phyloP scores from a whole-genome alignment of 129 eudicot genomes.

The Flaveria ramosissima region DNA sequence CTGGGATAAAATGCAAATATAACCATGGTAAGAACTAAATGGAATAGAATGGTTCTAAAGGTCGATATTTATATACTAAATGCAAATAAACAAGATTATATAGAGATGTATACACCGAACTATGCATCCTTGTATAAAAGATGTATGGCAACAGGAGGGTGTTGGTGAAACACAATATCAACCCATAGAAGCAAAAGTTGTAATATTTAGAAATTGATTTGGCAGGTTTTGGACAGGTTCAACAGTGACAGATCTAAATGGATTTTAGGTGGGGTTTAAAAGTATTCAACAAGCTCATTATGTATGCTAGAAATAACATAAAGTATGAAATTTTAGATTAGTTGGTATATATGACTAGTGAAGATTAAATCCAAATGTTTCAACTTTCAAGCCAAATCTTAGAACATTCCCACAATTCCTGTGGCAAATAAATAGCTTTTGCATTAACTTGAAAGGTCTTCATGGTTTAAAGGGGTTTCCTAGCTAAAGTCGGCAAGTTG shows the following conservation, averaged over 20 bases:
- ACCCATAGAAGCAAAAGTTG: no score
- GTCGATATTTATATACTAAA: neutral
- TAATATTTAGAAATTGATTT: no score
- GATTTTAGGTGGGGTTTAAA: no score
- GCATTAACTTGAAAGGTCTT: constrained; percentile 6
- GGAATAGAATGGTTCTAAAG: neutral
- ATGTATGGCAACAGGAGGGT: no score
- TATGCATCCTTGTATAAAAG: neutral
- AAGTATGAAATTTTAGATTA: no score
- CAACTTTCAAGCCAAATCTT: neutral
- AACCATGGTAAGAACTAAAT: neutral
- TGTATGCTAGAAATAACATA: no score
- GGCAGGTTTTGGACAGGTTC: no score
- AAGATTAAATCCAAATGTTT: no score
- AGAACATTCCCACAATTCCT: neutral
- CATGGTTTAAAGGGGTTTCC: neutral
- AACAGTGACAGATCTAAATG: no score
- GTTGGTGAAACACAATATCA: no score
- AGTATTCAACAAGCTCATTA: no score
- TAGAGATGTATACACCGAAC: neutral
- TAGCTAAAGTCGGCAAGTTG: neutral
- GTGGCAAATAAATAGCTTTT: neutral
- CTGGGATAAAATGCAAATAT: constrained; percentile 40
- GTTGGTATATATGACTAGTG: no score
- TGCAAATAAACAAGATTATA: neutral